These are phyloP conservation scores for Blastobotrys apis DNA, from an alignment of 1,139 yeast species.

Conservation along the genomic window DNA sequence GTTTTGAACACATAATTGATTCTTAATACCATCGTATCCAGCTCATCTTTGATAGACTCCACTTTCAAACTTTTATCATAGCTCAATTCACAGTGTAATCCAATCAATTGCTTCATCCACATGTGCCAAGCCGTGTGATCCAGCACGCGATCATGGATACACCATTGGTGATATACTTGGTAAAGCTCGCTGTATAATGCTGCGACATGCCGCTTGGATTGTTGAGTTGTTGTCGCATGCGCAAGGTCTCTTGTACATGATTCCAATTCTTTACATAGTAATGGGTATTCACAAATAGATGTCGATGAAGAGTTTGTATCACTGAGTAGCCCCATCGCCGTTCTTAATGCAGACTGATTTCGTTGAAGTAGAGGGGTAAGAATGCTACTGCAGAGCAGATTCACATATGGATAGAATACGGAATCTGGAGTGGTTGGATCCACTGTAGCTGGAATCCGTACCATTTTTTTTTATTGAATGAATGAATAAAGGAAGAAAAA, in stretches of 20 bases:
- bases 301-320: neutral
- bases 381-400: neutral
- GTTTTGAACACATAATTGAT: slow-evolving; percentile 1
- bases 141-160: neutral
- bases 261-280: neutral
- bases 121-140: slow-evolving; percentile 3
- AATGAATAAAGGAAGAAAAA: neutral
- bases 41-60: neutral
- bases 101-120: slow-evolving; percentile 3
- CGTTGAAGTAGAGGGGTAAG: neutral
- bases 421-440: slow-evolving; percentile 2
- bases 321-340: neutral
- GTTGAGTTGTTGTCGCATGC: neutral
- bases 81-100: neutral
- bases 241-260: neutral
- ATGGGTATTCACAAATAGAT: neutral
- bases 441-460: neutral
- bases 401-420: slow-evolving; percentile 4
- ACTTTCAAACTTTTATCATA: neutral
- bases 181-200: slow-evolving; percentile 1
- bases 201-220: neutral
- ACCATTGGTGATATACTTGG: slow-evolving; percentile 1
- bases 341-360: neutral
- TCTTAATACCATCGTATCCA: neutral
- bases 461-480: neutral